These are phyloP conservation scores for Poa pratensis DNA, from an alignment of 176 grass and related monocot genomes.

Conservation along the genomic window DNA sequence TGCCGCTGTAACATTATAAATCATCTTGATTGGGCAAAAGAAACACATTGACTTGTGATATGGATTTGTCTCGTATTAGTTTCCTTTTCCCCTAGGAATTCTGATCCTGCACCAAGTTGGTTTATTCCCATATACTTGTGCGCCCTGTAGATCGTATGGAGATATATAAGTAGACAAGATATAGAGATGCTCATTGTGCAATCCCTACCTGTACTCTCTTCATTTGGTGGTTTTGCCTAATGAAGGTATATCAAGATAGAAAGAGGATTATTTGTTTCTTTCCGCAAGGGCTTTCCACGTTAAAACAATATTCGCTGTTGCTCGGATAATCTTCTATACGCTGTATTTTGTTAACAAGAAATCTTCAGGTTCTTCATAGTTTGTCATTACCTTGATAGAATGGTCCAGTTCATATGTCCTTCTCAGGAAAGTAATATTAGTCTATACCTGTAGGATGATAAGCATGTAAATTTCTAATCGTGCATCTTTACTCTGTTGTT, in stretches of 20 bases:
- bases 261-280: neutral
- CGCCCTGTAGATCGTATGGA: neutral
- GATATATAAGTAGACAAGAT: neutral
- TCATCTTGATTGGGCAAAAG: too few relatives aligned
- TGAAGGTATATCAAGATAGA: neutral
- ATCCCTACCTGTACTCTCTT: neutral
- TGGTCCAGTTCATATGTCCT: neutral
- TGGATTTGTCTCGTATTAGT: neutral
- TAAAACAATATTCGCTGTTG: neutral
- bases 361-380: slow-evolving; percentile 6
- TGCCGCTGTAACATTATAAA: neutral
- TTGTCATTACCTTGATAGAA: slow-evolving; percentile 1
- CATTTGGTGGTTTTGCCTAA: neutral
- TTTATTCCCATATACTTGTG: neutral
- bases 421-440: too few relatives aligned
- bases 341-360: neutral
- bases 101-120: neutral
- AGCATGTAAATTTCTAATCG: neutral
- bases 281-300: neutral
- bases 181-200: neutral
- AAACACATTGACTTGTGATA: neutral
- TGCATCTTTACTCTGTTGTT: neutral
- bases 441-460: too few relatives aligned
- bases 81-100: neutral
- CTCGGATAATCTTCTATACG: neutral